These are phyloP conservation scores for Withania somnifera DNA, from an alignment of 305 asterid species.

Conservation along the genomic window DNA sequence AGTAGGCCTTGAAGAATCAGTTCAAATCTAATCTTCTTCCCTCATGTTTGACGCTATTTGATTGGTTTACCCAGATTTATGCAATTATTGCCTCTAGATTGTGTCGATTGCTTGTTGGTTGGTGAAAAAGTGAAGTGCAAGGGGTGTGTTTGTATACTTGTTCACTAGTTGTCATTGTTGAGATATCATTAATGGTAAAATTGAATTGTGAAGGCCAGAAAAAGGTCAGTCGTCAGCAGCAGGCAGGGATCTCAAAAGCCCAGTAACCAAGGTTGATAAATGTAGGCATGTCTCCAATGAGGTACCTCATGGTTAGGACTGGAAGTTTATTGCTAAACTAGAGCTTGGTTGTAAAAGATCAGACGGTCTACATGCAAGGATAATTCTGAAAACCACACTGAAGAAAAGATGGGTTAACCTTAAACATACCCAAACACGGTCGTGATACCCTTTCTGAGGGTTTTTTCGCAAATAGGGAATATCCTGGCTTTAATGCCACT, in stretches of 20 bases:
- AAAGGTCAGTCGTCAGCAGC: not conserved
- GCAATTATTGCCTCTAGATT: not conserved
- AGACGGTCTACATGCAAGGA: not conserved
- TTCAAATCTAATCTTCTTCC: not conserved
- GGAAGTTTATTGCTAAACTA: not conserved
- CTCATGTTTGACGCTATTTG: not conserved
- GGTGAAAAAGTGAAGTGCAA: not conserved
- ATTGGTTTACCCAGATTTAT: not conserved
- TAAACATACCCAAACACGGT: not conserved
- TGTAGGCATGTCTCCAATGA: not conserved
- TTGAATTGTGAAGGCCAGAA: not conserved
- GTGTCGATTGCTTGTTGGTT: not conserved
- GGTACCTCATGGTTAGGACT: not conserved
- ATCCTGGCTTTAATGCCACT: not conserved
- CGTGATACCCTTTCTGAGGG: not conserved
- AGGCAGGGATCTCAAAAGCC: not conserved
- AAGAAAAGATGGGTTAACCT: not conserved
- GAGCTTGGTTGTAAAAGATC: not conserved
- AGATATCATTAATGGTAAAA: not conserved
- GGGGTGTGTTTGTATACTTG: not conserved
- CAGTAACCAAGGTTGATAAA: not conserved
- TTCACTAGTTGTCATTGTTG: not conserved
- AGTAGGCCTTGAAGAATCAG: not conserved
- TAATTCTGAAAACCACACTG: not conserved
- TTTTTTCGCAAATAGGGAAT: not conserved